A percentile compares a stretch with the other conserved stretches of the same genome.
Evolutionary conservation across 352 stramenopile species (phyloP).

Genomic region (Globisporangium nagaii): DNA sequence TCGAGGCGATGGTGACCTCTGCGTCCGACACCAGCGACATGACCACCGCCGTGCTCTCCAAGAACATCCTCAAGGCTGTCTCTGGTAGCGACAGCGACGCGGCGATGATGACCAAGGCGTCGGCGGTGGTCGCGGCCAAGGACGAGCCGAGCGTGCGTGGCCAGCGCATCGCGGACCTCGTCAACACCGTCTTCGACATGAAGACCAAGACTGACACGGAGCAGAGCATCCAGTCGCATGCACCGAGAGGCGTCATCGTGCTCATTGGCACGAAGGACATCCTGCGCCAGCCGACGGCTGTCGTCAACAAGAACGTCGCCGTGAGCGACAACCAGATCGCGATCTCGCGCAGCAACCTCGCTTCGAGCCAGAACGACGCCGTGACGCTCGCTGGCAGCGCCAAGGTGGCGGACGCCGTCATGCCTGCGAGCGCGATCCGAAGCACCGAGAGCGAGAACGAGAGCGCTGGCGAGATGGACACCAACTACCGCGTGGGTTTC

Average conservation of each 20-base stretch:
- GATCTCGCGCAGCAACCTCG: not conserved
- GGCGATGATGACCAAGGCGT: constrained; percentile 29
- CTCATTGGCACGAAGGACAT: constrained; percentile 19
- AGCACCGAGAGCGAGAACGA: not conserved
- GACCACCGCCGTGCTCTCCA: constrained; percentile 7
- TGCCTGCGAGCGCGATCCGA: not conserved
- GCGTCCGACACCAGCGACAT: not conserved
- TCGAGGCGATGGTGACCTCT: constrained; percentile 5
- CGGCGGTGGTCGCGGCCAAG: constrained; percentile 23
- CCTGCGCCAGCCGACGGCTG: constrained; percentile 16
- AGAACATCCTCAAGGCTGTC: constrained; percentile 12
- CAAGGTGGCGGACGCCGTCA: not conserved
- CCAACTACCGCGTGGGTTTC: not conserved
- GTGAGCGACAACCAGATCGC: constrained; percentile 17
- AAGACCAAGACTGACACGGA: constrained; percentile 8
- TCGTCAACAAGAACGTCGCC: constrained; percentile 27
- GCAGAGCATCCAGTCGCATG: constrained; percentile 7
- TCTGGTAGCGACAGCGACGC: constrained; percentile 15
- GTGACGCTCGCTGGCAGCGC: not conserved
- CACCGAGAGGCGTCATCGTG: constrained; percentile 4
- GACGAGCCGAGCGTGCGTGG: constrained; percentile 8
- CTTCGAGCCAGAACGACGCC: constrained; percentile 2
- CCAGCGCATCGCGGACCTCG: constrained; percentile 16
- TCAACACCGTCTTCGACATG: constrained; percentile 11
- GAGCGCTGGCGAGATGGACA: not conserved